Conservation (phyloP, 2,329 filamentous ascomycete genomes). For the Amauroascus verrucosus region DNA sequence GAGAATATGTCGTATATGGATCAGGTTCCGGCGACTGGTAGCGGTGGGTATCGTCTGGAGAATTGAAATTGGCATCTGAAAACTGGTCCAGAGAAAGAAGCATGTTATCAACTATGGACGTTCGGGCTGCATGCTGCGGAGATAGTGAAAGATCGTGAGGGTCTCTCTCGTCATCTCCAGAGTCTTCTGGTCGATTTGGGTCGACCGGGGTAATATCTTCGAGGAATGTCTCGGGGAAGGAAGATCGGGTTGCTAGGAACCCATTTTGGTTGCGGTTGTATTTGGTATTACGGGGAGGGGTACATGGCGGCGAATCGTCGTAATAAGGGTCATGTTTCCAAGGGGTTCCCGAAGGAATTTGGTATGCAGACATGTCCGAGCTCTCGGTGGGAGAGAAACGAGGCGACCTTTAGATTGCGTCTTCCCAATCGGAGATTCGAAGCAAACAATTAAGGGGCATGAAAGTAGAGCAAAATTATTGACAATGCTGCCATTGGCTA, state of each 20-base stretch:
- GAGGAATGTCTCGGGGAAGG: conserved; percentile 35
- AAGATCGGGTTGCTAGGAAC: conserved; percentile 18
- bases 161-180: conserved; percentile 31
- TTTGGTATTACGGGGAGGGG: conserved; percentile 30
- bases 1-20: conserved; percentile 24
- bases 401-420: background rate
- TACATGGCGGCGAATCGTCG: conserved; percentile 30
- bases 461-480: background rate
- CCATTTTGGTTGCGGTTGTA: conserved; percentile 20
- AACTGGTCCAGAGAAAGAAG: conserved; percentile 84
- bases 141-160: conserved; percentile 21
- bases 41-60: conserved; percentile 16
- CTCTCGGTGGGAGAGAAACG: background rate
- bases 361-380: conserved; percentile 5
- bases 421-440: background rate
- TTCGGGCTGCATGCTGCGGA: conserved; percentile 60
- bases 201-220: conserved; percentile 29
- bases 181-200: conserved; percentile 23
- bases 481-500: conserved; percentile 4
- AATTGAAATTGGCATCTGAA: conserved; percentile 17
- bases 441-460: background rate
- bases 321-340: conserved; percentile 18
- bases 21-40: conserved; percentile 35
- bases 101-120: conserved; percentile 94
- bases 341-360: conserved; percentile 8